Percentiles rank a stretch among this genome's conserved stretches.
Conservation (phyloP, 2,329 filamentous ascomycete species). For the Polychaeton citri region DNA sequence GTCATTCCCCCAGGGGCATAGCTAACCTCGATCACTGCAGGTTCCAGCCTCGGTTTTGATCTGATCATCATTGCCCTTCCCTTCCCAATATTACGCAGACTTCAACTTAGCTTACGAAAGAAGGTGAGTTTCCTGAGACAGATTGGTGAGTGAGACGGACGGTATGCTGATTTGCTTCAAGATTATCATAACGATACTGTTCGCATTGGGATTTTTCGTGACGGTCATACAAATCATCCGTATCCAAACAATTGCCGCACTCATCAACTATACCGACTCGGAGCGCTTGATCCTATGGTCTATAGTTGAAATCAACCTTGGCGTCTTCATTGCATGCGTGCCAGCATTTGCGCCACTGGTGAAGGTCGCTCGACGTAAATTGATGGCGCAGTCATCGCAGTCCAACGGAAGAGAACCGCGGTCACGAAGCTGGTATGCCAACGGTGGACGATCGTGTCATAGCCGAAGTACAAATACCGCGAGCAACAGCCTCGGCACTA, state of each 20-base stretch:
- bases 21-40: not conserved
- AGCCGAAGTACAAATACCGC: not conserved
- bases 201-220: slow-evolving; percentile 39
- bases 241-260: slow-evolving; percentile 34
- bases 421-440: too few relatives aligned
- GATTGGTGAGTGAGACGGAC: too few relatives aligned
- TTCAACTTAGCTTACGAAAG: slow-evolving; percentile 11
- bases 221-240: slow-evolving; percentile 39
- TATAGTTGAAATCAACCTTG: slow-evolving; percentile 32
- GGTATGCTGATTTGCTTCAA: slow-evolving; percentile 7
- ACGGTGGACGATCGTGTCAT: too few relatives aligned
- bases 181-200: slow-evolving; percentile 29
- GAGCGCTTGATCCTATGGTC: slow-evolving; percentile 33
- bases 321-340: slow-evolving; percentile 27
- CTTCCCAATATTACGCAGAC: slow-evolving; percentile 6
- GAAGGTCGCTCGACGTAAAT: not conserved
- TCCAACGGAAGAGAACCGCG: too few relatives aligned
- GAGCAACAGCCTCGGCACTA: not conserved
- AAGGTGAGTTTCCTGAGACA: slow-evolving; percentile 7
- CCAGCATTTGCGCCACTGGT: slow-evolving; percentile 31
- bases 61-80: slow-evolving; percentile 7
- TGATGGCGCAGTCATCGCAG: not conserved
- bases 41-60: slow-evolving; percentile 7
- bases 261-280: slow-evolving; percentile 34
- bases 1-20: too few relatives aligned